Evolutionary conservation across 129 eudicot species (phyloP), one percentile per base, ranked within the genome.

Genomic region (Calendula officinalis): DNA sequence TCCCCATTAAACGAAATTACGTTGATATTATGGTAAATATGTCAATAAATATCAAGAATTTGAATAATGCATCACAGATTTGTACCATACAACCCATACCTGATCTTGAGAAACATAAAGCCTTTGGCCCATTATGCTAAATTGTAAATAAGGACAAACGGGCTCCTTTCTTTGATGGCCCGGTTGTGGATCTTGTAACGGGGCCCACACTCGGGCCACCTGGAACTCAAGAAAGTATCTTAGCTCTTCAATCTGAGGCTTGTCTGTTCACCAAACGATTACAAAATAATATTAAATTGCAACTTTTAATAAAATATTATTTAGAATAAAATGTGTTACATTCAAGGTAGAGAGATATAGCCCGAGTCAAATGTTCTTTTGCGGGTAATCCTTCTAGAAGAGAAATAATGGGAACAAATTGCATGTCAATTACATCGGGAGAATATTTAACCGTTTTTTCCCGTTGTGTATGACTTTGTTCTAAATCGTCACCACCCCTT

Each of bases 91-190:
- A 22, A 22, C 30, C 30, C 30, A 22, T 22, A 85, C 92, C 80
- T 82, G 92, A 64, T 85, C 92, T 79, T 82, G 88, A 77, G 83
- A 78, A 69, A 85, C 65, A 65, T 79, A 85, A 56, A 85, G 88
- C 78, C 79, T 82, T 56, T 82, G 92, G 40, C 92, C 92, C 92
- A 85, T 85, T 67, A 85, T 61, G 85, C 92, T 85, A 67, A 85
- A 85, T 66, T 85, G 92, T 68, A 85, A 73, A 37, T 81, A 79
- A 44, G 88, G 88, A 77, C 92, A 85, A 55, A 85, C 85, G 22
- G 92, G 92, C 70, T 85, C 92, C 79, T 85, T 85, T 74, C 92
- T 79, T 69, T 79, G 85, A 60, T 63, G 82, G 38, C 87, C 91
- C 36, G 81, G 80, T 56, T 57, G 81, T 45, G 69, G 79, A 39